Conservation (phyloP, 805 yeast species). For the Wickerhamiella lipophila region DNA sequence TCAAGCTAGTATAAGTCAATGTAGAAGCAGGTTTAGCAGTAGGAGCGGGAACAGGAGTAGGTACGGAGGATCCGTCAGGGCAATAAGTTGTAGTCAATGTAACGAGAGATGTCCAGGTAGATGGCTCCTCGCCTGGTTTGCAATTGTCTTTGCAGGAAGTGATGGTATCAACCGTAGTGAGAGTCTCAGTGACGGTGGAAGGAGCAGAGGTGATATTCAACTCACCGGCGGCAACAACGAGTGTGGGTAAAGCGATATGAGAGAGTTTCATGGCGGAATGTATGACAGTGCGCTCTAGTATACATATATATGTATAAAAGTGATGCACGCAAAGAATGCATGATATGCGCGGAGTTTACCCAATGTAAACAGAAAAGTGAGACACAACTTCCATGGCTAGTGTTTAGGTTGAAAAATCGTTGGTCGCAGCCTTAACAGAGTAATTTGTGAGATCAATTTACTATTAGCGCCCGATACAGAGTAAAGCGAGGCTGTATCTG, state of each 20-base stretch:
- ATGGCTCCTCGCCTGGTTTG: background rate
- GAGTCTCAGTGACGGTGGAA: conserved; percentile 1
- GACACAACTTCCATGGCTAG: too few species aligned
- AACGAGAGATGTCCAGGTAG: conserved; percentile 1
- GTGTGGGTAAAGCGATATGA: conserved; percentile 1
- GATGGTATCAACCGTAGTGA: conserved; percentile 3
- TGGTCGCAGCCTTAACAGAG: too few species aligned
- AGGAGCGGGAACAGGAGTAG: background rate
- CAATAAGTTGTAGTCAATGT: conserved; percentile 7
- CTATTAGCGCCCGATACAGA: too few species aligned
- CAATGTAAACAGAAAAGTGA: background rate
- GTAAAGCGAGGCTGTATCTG: too few species aligned
- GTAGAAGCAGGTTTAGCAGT: background rate
- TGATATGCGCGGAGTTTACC: background rate
- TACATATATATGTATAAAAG: too few species aligned
- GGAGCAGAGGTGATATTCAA: background rate
- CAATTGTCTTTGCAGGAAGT: conserved; percentile 6
- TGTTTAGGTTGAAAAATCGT: too few species aligned
- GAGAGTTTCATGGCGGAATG: conserved; percentile 7
- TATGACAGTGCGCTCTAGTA: too few species aligned
- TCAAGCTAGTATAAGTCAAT: background rate
- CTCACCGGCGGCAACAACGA: conserved; percentile 4
- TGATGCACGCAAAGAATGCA: too few species aligned
- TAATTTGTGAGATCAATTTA: too few species aligned
- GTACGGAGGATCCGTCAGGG: background rate